phyloP scores from a whole-genome alignment of 768 basidiomycete species.

The Phylloporus rhodoxanthus region DNA sequence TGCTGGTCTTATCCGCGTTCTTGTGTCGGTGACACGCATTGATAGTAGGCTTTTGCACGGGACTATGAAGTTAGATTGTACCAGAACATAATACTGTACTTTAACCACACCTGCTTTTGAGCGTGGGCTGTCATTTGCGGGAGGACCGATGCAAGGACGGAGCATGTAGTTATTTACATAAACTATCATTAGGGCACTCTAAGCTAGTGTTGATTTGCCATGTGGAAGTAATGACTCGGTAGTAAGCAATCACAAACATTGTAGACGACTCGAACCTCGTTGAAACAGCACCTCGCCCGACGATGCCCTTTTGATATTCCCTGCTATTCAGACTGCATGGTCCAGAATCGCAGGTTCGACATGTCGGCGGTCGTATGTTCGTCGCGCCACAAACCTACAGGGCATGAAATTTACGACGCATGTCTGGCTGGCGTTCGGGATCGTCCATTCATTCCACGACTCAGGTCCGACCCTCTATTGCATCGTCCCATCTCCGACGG shows the following conservation, averaged over 20 bases:
- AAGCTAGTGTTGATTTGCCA: conserved; percentile 11
- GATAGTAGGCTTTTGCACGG: conserved; percentile 15
- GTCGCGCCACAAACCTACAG: conserved; percentile 28
- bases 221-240: conserved; percentile 17
- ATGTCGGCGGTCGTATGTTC: conserved; percentile 24
- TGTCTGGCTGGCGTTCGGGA: conserved; percentile 48
- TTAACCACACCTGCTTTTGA: conserved; percentile 6
- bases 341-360: conserved; percentile 17
- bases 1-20: conserved; percentile 27
- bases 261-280: conserved; percentile 17
- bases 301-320: conserved; percentile 27
- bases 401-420: conserved; percentile 50
- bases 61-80: conserved; percentile 24
- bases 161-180: conserved; percentile 25
- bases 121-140: conserved; percentile 10
- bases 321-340: conserved; percentile 5
- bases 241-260: conserved; percentile 32
- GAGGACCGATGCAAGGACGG: conserved; percentile 8
- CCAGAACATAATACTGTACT: conserved; percentile 19
- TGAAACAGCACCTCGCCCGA: conserved; percentile 14
- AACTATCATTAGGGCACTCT: conserved; percentile 18
- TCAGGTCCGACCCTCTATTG: conserved; percentile 48
- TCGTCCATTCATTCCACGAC: conserved; percentile 52
- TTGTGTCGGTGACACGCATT: conserved; percentile 25
- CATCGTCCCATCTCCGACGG: conserved; percentile 40